phyloP scores from a whole-genome alignment of 331 rosid species.

The Erythrophleum ivorense region DNA sequence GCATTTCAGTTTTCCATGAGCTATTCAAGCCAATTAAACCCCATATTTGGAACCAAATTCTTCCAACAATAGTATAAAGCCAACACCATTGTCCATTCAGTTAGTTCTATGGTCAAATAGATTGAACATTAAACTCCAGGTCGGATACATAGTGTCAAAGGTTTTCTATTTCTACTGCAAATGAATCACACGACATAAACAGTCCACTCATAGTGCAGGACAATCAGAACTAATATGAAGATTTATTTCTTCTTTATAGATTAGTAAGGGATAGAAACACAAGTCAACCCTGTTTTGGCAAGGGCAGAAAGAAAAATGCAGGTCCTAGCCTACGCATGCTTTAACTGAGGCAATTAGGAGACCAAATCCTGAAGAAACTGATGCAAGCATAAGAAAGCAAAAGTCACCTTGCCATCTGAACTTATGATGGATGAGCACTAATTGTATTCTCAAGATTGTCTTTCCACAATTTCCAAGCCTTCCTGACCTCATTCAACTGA shows the following conservation, averaged over 20 bases:
- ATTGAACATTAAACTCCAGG: conserved; percentile 10
- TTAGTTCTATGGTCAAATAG: conserved; percentile 15
- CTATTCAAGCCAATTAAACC: conserved; percentile 26
- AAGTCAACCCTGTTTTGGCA: neutral
- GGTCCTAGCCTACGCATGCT: conserved; percentile 31
- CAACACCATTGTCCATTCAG: conserved; percentile 29
- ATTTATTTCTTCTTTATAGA: neutral
- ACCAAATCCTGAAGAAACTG: conserved; percentile 21
- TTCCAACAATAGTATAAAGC: neutral
- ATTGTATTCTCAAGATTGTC: conserved; percentile 41
- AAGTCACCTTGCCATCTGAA: conserved; percentile 35
- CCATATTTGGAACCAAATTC: neutral
- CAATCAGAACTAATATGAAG: neutral
- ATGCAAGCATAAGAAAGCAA: conserved; percentile 4
- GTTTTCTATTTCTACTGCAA: neutral
- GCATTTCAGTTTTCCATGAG: conserved; percentile 2
- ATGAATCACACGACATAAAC: neutral
- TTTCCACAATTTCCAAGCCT: conserved; percentile 71
- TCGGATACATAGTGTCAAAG: neutral
- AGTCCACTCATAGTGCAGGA: neutral
- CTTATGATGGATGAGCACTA: conserved; percentile 34
- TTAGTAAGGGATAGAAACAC: conserved; percentile 1
- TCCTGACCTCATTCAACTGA: conserved; percentile 70
- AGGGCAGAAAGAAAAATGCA: neutral
- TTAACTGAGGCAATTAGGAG: neutral